Percentiles rank a stretch among this genome's conserved stretches.
These are phyloP conservation scores for Microdochium paspali DNA, from an alignment of 2,329 filamentous ascomycete genomes.

Conservation along the genomic window DNA sequence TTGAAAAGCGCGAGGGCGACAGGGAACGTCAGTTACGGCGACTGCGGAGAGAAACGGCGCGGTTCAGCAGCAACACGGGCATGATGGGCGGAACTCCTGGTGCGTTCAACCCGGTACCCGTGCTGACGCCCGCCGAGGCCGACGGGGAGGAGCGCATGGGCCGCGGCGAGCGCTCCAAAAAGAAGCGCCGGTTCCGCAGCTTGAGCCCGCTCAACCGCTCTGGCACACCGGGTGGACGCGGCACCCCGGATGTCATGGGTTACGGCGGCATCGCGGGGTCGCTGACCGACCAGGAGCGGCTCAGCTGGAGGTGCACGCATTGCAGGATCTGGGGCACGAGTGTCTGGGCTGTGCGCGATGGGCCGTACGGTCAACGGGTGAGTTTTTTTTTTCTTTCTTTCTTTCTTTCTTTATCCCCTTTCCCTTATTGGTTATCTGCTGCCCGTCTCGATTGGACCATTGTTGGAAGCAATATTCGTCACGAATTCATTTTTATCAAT, in stretches of 20 bases:
- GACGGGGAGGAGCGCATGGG: constrained; percentile 77
- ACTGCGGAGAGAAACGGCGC: constrained; percentile 79
- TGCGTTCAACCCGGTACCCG: constrained; percentile 35
- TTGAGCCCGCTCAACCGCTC: constrained; percentile 68
- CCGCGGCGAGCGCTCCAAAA: constrained; percentile 85
- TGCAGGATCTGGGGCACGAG: constrained; percentile 82
- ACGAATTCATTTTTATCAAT: constrained; percentile 5
- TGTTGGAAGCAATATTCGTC: no score
- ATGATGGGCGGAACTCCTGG: constrained; percentile 67
- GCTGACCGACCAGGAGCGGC: constrained; percentile 68
- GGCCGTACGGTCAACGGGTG: constrained; percentile 75
- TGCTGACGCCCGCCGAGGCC: constrained; percentile 27
- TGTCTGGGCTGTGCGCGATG: constrained; percentile 92
- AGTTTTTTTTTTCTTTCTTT: constrained; percentile 23
- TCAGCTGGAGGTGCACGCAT: constrained; percentile 79
- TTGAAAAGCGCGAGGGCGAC: constrained; percentile 93
- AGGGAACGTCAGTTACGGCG: constrained; percentile 83
- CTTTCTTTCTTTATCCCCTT: no score
- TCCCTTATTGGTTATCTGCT: no score
- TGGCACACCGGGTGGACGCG: constrained; percentile 59
- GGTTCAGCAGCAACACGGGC: constrained; percentile 79
- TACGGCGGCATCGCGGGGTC: constrained; percentile 59
- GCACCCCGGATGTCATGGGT: constrained; percentile 67
- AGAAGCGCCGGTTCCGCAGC: constrained; percentile 87
- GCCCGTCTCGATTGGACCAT: no score